Evolutionary conservation across 148 eudicot genomes (phyloP).

Genomic region (Camellia japonica): DNA sequence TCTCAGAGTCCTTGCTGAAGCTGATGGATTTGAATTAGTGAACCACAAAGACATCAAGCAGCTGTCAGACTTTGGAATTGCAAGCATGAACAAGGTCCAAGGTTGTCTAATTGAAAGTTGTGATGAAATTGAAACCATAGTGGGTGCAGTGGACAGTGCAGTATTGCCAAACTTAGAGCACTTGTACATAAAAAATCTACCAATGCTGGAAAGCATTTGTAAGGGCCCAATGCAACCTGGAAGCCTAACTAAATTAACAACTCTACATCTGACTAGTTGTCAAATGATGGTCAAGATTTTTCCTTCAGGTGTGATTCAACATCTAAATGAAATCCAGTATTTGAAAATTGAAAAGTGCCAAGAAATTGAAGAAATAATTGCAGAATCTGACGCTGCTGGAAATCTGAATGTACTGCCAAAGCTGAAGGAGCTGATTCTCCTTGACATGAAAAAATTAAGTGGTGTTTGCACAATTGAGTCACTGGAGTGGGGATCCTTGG

Average conservation of each 20-base stretch:
- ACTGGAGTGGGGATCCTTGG: constrained; percentile 7
- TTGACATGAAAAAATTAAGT: not conserved
- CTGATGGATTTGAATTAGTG: constrained; percentile 5
- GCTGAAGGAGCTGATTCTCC: not conserved
- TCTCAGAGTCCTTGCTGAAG: not conserved
- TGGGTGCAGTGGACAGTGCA: not conserved
- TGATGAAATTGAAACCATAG: not conserved
- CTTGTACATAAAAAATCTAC: constrained; percentile 9
- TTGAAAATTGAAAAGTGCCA: not conserved
- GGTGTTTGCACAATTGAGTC: not conserved
- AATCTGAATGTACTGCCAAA: not conserved
- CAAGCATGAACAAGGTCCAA: not conserved
- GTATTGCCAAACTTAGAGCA: constrained; percentile 2
- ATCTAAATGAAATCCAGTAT: not conserved
- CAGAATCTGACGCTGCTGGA: not conserved
- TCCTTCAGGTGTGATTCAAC: not conserved
- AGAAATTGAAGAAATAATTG: not conserved
- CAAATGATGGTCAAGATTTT: not conserved
- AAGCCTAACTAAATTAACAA: not conserved
- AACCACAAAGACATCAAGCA: not conserved
- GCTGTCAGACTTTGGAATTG: not conserved
- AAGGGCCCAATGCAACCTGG: not conserved
- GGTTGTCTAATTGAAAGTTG: constrained; percentile 16
- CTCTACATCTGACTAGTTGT: constrained; percentile 2
- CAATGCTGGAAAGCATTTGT: constrained; percentile 10